Conservation (phyloP, 768 basidiomycete genomes). For the Pisolithus microcarpus region DNA sequence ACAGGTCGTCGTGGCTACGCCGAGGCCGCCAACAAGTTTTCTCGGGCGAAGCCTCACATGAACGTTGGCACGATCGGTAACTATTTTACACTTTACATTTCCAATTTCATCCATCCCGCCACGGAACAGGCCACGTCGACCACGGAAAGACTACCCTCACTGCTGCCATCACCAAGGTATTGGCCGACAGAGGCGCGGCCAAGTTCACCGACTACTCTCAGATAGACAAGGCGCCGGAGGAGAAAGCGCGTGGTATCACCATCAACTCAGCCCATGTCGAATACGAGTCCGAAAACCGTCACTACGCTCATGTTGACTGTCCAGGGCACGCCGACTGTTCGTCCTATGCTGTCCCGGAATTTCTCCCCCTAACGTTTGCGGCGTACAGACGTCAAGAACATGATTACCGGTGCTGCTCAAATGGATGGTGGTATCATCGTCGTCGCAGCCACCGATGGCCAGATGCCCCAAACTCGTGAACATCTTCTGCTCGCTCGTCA, state of each 20-base stretch:
- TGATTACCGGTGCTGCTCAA: conserved; percentile 98
- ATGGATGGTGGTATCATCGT: conserved; percentile 97
- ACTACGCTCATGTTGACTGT: conserved; percentile 98
- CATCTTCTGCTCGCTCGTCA: conserved; percentile 96
- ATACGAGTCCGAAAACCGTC: conserved; percentile 84
- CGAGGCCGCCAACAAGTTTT: conserved; percentile 52
- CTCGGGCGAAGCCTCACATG: conserved; percentile 82
- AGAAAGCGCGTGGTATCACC: conserved; percentile 98
- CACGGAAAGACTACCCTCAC: conserved; percentile 98
- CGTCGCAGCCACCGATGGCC: conserved; percentile 97
- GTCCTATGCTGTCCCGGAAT: conserved; percentile 18
- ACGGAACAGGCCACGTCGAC: conserved; percentile 74
- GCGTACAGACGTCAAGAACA: conserved; percentile 82
- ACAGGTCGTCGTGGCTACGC: conserved; percentile 57
- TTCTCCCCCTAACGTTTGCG: conserved; percentile 3
- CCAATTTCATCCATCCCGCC: conserved; percentile 12
- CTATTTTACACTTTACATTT: neutral
- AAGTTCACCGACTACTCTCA: conserved; percentile 92
- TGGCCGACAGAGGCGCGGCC: conserved; percentile 66
- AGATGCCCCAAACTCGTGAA: conserved; percentile 99
- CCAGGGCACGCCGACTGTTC: conserved; percentile 92
- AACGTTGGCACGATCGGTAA: conserved; percentile 91
- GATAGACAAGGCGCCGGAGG: conserved; percentile 99
- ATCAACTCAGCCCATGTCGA: conserved; percentile 99
- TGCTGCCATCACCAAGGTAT: conserved; percentile 91